These are phyloP conservation scores for Cyclocybe cylindracea DNA, from an alignment of 768 basidiomycete genomes.

Conservation along the genomic window DNA sequence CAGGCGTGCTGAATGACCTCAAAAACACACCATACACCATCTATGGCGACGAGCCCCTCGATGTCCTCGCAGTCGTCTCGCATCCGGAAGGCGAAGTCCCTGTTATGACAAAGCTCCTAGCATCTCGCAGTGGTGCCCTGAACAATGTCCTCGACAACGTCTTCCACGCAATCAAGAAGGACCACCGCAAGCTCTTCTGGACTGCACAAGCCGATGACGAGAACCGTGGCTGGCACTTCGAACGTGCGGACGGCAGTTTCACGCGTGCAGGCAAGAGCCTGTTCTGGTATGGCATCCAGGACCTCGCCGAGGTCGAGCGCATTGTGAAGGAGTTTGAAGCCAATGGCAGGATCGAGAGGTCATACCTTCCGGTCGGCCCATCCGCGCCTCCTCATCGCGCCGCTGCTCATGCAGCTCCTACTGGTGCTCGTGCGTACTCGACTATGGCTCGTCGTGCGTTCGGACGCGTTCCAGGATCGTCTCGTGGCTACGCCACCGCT, in stretches of 20 bases:
- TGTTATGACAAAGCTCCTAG: slow-evolving; percentile 89
- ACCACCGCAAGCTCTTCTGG: slow-evolving; percentile 95
- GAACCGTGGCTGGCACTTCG: slow-evolving; percentile 98
- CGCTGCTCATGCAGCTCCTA: slow-evolving; percentile 24
- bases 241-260: slow-evolving; percentile 97
- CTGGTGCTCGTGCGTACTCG: slow-evolving; percentile 57
- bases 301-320: slow-evolving; percentile 88
- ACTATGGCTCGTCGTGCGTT: slow-evolving; percentile 46
- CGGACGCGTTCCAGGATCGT: slow-evolving; percentile 44
- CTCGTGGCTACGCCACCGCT: slow-evolving; percentile 81
- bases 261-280: slow-evolving; percentile 90
- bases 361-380: slow-evolving; percentile 87
- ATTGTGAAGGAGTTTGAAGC: slow-evolving; percentile 74
- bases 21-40: slow-evolving; percentile 87
- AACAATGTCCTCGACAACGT: slow-evolving; percentile 98
- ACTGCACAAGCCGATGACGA: slow-evolving; percentile 96
- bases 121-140: slow-evolving; percentile 85
- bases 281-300: slow-evolving; percentile 97
- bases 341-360: slow-evolving; percentile 82
- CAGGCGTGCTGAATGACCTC: slow-evolving; percentile 81
- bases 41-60: slow-evolving; percentile 98
- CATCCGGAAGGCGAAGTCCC: slow-evolving; percentile 88
- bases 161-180: slow-evolving; percentile 94
- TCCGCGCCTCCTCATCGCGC: slow-evolving; percentile 59
- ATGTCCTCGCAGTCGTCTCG: slow-evolving; percentile 91